Percentiles rank a stretch among this genome's conserved stretches.
Conservation (phyloP, 2,329 filamentous ascomycete species). For the Sclerotinia nivalis region DNA sequence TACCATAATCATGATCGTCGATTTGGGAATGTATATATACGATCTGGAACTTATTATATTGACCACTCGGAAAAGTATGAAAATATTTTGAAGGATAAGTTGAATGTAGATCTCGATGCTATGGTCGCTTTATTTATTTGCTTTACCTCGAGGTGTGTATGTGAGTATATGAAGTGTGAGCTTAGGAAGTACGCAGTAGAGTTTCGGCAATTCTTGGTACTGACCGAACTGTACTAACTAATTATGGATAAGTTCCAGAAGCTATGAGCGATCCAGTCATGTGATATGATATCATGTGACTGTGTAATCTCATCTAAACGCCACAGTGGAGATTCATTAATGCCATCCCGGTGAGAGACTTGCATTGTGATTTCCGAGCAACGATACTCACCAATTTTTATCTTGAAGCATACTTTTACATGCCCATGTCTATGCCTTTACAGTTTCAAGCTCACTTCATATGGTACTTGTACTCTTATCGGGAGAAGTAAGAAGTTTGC, state of each 20-base stretch:
- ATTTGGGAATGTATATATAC: slow-evolving; percentile 2
- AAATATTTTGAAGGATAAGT: background rate
- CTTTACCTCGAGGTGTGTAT: background rate
- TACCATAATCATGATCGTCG: slow-evolving; percentile 10
- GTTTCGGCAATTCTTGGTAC: background rate
- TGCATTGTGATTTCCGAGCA: no score
- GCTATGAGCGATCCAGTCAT: background rate
- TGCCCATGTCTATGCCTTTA: background rate
- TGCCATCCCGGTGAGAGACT: no score
- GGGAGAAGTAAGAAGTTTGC: background rate
- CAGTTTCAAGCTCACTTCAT: background rate
- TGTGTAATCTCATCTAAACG: background rate
- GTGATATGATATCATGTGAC: background rate
- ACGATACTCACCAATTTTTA: background rate
- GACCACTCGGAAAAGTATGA: slow-evolving; percentile 4
- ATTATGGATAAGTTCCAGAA: background rate
- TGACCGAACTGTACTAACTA: background rate
- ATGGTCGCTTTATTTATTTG: background rate
- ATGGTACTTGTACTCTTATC: slow-evolving; percentile 6
- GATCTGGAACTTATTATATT: slow-evolving; percentile 14
- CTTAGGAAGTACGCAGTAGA: background rate
- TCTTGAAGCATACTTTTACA: background rate
- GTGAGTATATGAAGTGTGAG: background rate
- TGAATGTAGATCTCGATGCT: background rate
- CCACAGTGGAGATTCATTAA: background rate